A percentile compares a stretch with the other conserved stretches of the same genome.
phyloP scores from a whole-genome alignment of 352 stramenopile species.

The Phytophthora sp. region DNA sequence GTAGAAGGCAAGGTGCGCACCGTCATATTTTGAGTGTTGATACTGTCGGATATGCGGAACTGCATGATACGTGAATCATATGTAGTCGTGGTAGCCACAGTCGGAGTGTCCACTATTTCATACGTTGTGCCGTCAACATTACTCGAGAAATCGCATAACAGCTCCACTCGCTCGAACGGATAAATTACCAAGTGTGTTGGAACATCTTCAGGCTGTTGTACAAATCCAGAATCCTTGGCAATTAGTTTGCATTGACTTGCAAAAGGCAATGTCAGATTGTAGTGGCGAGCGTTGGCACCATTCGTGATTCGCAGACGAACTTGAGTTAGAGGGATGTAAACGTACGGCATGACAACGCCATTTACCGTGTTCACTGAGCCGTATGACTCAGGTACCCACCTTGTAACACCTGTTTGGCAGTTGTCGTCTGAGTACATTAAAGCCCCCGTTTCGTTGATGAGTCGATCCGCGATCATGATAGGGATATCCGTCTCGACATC shows the following conservation, averaged over 20 bases:
- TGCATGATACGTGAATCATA: constrained; percentile 67
- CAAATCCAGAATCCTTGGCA: constrained; percentile 69
- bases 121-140: constrained; percentile 48
- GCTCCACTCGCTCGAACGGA: constrained; percentile 63
- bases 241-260: constrained; percentile 64
- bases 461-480: constrained; percentile 54
- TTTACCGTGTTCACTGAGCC: constrained; percentile 71
- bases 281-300: constrained; percentile 69
- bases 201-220: constrained; percentile 41
- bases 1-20: constrained; percentile 40
- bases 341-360: constrained; percentile 72
- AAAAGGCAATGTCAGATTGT: constrained; percentile 80
- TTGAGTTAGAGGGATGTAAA: constrained; percentile 62
- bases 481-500: constrained; percentile 65
- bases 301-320: constrained; percentile 69
- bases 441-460: constrained; percentile 56
- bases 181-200: constrained; percentile 41
- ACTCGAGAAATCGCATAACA: constrained; percentile 65
- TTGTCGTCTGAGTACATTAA: constrained; percentile 78
- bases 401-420: constrained; percentile 43
- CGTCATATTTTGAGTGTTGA: constrained; percentile 53
- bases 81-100: constrained; percentile 40
- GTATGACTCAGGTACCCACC: constrained; percentile 71
- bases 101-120: constrained; percentile 53
- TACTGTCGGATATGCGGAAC: constrained; percentile 41